Percentiles rank a stretch among this genome's conserved stretches.
phyloP scores from a whole-genome alignment of 1,284 basidiomycete genomes.

The Anthracocystis setariae region DNA sequence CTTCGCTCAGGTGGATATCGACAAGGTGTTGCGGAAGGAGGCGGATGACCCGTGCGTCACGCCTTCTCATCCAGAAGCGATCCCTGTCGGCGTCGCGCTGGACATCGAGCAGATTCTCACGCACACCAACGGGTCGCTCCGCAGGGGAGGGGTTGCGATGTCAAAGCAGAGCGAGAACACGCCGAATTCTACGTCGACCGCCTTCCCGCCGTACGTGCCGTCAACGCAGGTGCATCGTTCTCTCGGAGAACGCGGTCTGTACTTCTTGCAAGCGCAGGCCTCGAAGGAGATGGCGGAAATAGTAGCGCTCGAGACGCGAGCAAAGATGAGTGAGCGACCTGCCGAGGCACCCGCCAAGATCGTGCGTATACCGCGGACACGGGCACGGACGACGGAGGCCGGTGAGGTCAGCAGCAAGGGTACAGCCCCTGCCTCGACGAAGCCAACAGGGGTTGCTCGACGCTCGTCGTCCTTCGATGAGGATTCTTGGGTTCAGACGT shows the following conservation, averaged over 20 bases:
- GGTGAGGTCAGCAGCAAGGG: constrained; percentile 3
- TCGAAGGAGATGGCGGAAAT: constrained; percentile 62
- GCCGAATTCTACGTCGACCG: background rate
- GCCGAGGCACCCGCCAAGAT: constrained; percentile 8
- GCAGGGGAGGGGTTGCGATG: constrained; percentile 18
- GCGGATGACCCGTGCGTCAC: constrained; percentile 95
- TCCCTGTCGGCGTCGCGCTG: constrained; percentile 85
- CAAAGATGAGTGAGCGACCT: constrained; percentile 35
- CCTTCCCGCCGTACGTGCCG: constrained; percentile 47
- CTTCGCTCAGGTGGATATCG: constrained; percentile 96
- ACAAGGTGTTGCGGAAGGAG: constrained; percentile 91
- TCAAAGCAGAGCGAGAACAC: background rate
- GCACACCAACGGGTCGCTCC: constrained; percentile 65
- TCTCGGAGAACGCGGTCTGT: constrained; percentile 55
- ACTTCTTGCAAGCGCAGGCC: constrained; percentile 65
- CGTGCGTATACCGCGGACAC: constrained; percentile 6
- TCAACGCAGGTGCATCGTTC: constrained; percentile 61
- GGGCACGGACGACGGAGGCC: constrained; percentile 5
- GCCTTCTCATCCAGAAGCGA: constrained; percentile 84
- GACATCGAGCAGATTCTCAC: constrained; percentile 78
- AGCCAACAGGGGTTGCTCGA: constrained; percentile 11
- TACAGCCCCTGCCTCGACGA: constrained; percentile 11
- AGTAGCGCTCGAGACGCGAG: constrained; percentile 56
- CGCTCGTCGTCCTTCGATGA: constrained; percentile 17
- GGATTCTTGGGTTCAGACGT: constrained; percentile 46